Base-by-base conservation (phyloP, 768 basidiomycete species). In the Mycena capillaripes region DNA sequence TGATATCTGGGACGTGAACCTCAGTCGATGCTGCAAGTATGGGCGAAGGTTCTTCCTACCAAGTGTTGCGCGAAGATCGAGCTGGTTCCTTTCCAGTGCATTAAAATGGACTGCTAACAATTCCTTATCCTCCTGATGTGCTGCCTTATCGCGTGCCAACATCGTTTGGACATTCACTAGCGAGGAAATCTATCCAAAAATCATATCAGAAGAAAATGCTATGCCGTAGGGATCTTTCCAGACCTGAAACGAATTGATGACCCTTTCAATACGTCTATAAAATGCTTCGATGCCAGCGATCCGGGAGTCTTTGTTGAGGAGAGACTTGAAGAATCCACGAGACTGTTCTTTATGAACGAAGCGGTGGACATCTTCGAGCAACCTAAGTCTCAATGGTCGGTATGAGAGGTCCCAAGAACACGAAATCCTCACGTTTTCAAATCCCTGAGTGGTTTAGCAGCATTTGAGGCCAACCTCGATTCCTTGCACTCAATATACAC, bases 311-410 rank as follows among this genome's bases (percentile, higher is more conserved):
- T 30, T 6, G 32, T 23, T n/a, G 1, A 50, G 36, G 3, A 64
- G 30, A 11, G 64, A 12, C 14, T 56, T 23, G 23, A 66, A 44
- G 21, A 66, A 66, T 6, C 2, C 14, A 2, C 12, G 4, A 16
- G 21, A 17, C 27, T 66, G 32, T 36, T 66, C 50, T 25, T 66
- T 66, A 21, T 56, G 3, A 29, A 56, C 55, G 81, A 86, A 74
- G 81, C 83, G 69, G 75, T 53, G 25, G 32, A 66, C 29, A 29
- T 66, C 64, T 10, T 52, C 17, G 7, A 62, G 60, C 9, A 62
- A 25, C 3, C 60, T 62, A 21, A 5, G 9, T 7, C 8, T 2
- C 21, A 62, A 23, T 6, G 21, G 34, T 12, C 6, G 34, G 38
- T 5, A 23, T 21, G 34, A 21, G 21, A 21, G n/a, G 11, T 16